Base-by-base conservation (phyloP, 108 stramenopile species). In the Skeletonema tropicum region DNA sequence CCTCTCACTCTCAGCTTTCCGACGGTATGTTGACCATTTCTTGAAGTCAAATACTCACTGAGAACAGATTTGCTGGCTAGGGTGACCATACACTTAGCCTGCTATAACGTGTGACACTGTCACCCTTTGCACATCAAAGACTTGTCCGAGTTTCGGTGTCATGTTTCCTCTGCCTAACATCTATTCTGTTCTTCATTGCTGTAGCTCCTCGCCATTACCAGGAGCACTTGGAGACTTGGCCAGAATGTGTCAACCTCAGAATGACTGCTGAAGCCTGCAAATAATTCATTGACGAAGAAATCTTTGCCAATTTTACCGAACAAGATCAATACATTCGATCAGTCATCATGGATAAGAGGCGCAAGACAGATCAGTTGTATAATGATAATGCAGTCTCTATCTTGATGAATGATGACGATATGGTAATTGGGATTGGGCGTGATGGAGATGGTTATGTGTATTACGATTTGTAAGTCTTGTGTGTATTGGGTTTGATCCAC, bases 231-330 rank as follows among this genome's bases (percentile, higher is more conserved):
- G 25, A 1, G 6, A 25, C 7, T 17, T 67, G 66, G 66, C 66
- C 66, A 11, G 29, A 32, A 52, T 67, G 66, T 25, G 66, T 67
- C 26, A 15, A 14, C 2, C 25, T 32, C 3, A 14, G 14, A 25
- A 31, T 67, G 46, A 29, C 66, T 3, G 66, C 66, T 19, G 23
- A 25, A 11, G 14, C 10, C 29, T 67, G 66, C 66, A 67, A 67
- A 23, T 14, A 52, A 0, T 15, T 67, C 30, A 67, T 67, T 49
- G 66, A 67, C n/a, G 0, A 52, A 12, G 66, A 67, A 31, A 67
- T 67, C 30, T 45, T 31, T 6, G 2, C 5, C 6, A 10, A 55
- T 21, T 26, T 26, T 15, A 67, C 66, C 3, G 49, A 42, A 26
- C 5, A 3, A 12, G 39, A 67, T 25, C 7, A 6, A 29, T 42